Base-by-base conservation (phyloP, 257 asterid species). In the Solanum sejunctum region DNA sequence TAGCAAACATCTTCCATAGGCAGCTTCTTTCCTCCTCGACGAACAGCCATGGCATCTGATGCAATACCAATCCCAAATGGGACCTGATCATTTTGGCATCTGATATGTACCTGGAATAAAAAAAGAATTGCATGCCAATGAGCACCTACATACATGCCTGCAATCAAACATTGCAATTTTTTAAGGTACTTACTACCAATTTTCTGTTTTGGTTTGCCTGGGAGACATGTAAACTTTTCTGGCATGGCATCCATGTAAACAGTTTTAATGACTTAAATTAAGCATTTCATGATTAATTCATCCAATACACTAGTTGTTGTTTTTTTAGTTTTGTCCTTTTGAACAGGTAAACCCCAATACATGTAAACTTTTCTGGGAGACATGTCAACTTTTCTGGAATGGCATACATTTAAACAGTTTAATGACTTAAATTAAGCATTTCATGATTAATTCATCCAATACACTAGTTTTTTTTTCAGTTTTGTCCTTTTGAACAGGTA, bases 1-100 rank as follows among this genome's bases (percentile, higher is more conserved):
- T 90, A 94, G 86, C 92, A 91, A 85, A 93, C 95, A 89, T 95
- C 98, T 90, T 95, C 98, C 98, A 95, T 95, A 55, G 97, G 93
- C 86, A 95, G 86, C 88, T 93, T 92, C 86, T 91, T 95, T 69
- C 91, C 98, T 91, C 98, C 98, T 88, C 95, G 89, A 49, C 98
- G 98, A 78, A 89, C 82, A 55, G 98, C 92, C 98, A 95, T 95
- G 20, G 98, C 94, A 87, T 94, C 98, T 69, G 96, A 93, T 87
- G 95, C 97, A 52, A 92, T 82, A 72, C 98, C 97, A 88, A 95
- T 89, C 88, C 96, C 93, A 86, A 95, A 92, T 60, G 98, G 98
- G 43, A 92, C 89, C 86, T 89, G 88, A 83, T 90, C 92, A 69
- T 89, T 88, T 85, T 90, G 91, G 87, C 91, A 88, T 84, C 91